Percentiles rank a stretch among this genome's conserved stretches.
phyloP scores from a whole-genome alignment of 257 asterid genomes.

The Ajuga chamaepitys region DNA sequence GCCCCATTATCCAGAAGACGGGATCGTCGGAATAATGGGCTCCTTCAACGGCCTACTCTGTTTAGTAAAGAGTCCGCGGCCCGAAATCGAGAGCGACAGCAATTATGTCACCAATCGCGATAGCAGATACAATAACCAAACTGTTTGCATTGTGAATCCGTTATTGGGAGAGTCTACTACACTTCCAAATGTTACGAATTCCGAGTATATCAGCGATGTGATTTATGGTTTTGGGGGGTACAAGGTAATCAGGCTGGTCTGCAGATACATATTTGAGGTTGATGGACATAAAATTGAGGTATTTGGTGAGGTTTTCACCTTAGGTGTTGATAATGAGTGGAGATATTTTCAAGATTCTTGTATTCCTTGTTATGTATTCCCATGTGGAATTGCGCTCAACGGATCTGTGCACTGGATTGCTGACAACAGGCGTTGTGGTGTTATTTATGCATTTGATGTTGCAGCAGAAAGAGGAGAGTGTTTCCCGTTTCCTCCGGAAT shows the following conservation, averaged over 20 bases:
- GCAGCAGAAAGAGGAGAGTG: neutral
- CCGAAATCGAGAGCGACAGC: neutral
- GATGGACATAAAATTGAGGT: neutral
- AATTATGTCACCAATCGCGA: neutral
- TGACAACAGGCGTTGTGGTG: neutral
- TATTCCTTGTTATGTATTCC: neutral
- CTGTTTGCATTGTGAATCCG: conserved; percentile 10
- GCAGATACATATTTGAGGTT: neutral
- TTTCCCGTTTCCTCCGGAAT: neutral
- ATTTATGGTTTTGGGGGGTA: conserved; percentile 12
- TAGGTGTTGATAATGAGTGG: conserved; percentile 14
- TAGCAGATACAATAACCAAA: neutral
- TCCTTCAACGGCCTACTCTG: conserved; percentile 17
- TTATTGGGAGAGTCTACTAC: neutral
- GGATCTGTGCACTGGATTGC: conserved; percentile 13
- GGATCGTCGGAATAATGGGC: neutral
- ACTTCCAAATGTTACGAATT: neutral
- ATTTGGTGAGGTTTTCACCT: neutral
- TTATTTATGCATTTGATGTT: conserved; percentile 9
- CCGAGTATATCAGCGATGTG: neutral
- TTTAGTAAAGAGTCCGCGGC: neutral
- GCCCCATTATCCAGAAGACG: neutral
- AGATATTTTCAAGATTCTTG: conserved; percentile 1
- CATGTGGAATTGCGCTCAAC: neutral
- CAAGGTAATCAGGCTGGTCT: conserved; percentile 8